Conservation (phyloP, 306 rosid genomes). For the Fragaria ananassa region DNA sequence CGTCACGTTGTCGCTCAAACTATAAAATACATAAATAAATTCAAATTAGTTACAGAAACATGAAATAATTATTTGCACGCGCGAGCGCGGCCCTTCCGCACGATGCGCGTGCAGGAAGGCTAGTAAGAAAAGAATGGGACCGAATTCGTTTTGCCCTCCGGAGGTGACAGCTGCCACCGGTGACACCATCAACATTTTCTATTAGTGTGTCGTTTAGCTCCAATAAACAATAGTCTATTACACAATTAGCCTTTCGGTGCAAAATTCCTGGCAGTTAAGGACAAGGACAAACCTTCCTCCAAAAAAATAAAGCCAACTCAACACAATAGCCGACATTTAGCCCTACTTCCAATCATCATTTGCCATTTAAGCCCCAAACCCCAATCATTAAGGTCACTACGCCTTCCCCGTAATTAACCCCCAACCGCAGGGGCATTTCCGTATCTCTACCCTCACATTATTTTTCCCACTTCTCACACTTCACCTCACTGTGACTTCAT, state of each 20-base stretch:
- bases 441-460: neutral
- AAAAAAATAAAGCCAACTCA: neutral
- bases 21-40: no score
- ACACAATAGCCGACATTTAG: neutral
- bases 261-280: neutral
- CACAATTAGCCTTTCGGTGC: neutral
- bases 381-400: neutral
- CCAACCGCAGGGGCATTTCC: neutral
- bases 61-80: no score
- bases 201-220: neutral
- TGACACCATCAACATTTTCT: neutral
- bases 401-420: neutral
- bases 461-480: neutral
- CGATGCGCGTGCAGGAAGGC: no score
- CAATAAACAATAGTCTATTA: neutral
- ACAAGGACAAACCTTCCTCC: neutral
- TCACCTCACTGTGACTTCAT: neutral
- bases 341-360: conserved; percentile 5
- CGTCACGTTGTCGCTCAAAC: no score
- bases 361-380: neutral
- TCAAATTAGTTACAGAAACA: no score
- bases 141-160: neutral
- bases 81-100: no score
- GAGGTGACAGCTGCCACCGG: neutral
- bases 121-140: no score